Conservation (phyloP, 2,329 filamentous ascomycete genomes). For the Pezicula carpinea region DNA sequence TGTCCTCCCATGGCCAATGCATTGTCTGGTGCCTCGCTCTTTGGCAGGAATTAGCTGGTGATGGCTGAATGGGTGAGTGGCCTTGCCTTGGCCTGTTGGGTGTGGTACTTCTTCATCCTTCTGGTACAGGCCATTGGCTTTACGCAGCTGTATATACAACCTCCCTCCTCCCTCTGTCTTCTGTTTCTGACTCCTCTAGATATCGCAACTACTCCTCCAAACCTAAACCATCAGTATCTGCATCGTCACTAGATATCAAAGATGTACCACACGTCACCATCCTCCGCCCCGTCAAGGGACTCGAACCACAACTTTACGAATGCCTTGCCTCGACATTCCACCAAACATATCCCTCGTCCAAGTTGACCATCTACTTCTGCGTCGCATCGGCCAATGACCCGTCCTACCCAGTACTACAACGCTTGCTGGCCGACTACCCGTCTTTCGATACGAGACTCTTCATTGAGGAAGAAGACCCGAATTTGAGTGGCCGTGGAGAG, state of each 20-base stretch:
- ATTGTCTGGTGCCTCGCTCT: background rate
- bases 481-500: conserved; percentile 50
- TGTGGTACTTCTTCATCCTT: conserved; percentile 49
- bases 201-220: conserved; percentile 49
- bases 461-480: conserved; percentile 76
- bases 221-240: conserved; percentile 44
- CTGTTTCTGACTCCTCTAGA: conserved; percentile 29
- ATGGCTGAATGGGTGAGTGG: conserved; percentile 16
- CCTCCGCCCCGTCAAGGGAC: conserved; percentile 87
- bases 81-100: conserved; percentile 42
- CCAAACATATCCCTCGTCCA: conserved; percentile 74
- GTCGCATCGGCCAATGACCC: conserved; percentile 71
- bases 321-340: conserved; percentile 83
- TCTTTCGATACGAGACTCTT: conserved; percentile 66
- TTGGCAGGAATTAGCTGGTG: background rate
- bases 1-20: too few relatives aligned
- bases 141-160: conserved; percentile 44
- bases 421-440: conserved; percentile 69
- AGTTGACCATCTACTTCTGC: conserved; percentile 78
- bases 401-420: conserved; percentile 68
- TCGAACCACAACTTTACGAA: conserved; percentile 86
- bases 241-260: conserved; percentile 40
- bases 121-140: conserved; percentile 53
- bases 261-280: conserved; percentile 79
- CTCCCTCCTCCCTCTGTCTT: conserved; percentile 5